Base-by-base conservation (phyloP, 2,329 filamentous ascomycete genomes). In the Penicillium sp. region DNA sequence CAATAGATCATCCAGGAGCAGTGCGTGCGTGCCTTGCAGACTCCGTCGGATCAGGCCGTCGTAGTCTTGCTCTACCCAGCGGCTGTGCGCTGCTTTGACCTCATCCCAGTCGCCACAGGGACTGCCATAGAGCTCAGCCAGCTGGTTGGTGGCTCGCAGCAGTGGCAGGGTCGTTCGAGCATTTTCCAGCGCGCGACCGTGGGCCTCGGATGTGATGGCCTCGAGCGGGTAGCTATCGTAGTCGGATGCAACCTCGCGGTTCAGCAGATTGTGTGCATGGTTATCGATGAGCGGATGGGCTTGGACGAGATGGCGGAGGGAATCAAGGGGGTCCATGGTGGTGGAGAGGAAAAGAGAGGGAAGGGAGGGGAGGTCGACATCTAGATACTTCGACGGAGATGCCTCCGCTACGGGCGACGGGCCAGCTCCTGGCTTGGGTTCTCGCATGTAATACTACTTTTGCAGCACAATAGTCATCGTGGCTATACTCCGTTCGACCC, bases 1-100 rank as follows among this genome's bases (percentile, higher is more conserved):
- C 6, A 91, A 67, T 0, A 86, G 83, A 63, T 93, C 87, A 51
- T 93, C 87, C n/a, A 94, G 75, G 1, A 94, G 72, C 8, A 91
- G 72, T 1, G 78, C 79, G 59, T 90, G 81, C 18, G 87, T 85
- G 1, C 86, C 86, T 9, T 78, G 65, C 4, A 94, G 73, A 53
- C 86, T 93, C 47, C 71, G 73, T 30, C 68, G 71, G 8, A 79
- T 72, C 71, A 88, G 80, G 2, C 64, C 74, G 4, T 79, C 69
- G 39, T 78, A 75, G 43, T 76, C 68, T 14, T 66, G 63, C 17
- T 70, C 58, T 7, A 79, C 61, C 57, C 69, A 69, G 45, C 71
- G 67, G 18, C 67, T 54, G 35, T 76, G 68, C 39, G 74, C 73
- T 23, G 66, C 62, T 35, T 76, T 65, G 19, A 83, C 70, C 4